Conservation (phyloP, 2,329 filamentous ascomycete species). For the Chaetomiaceae sp. region DNA sequence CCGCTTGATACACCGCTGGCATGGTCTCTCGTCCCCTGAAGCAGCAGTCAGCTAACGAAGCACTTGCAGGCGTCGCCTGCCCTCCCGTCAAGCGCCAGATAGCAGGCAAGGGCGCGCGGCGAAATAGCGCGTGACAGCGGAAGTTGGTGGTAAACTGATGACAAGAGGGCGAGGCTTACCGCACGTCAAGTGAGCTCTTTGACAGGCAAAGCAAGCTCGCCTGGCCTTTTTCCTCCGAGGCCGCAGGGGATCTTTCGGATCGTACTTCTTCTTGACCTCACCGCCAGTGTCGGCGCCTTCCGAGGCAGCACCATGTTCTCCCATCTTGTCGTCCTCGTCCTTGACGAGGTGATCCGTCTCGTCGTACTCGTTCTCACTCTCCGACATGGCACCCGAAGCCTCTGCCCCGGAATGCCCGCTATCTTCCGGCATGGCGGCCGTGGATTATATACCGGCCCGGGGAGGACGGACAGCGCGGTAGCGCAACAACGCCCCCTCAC, state of each 20-base stretch:
- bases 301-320: conserved; percentile 41
- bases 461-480: conserved; percentile 19
- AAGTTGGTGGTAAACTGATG: not conserved
- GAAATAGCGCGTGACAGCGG: not conserved
- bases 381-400: conserved; percentile 56
- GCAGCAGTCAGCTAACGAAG: conserved; percentile 18
- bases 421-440: conserved; percentile 54
- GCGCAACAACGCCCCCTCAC: conserved; percentile 21
- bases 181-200: conserved; percentile 94
- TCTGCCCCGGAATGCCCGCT: conserved; percentile 50
- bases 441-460: conserved; percentile 40
- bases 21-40: conserved; percentile 89
- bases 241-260: conserved; percentile 84
- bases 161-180: conserved; percentile 59
- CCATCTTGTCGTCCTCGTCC: conserved; percentile 51
- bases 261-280: conserved; percentile 62
- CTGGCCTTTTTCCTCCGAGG: conserved; percentile 94
- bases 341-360: conserved; percentile 43
- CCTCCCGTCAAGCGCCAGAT: not conserved
- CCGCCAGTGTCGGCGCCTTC: conserved; percentile 43
- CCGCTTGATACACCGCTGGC: conserved; percentile 88
- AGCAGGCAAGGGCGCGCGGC: not conserved
- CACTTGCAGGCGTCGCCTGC: not conserved
- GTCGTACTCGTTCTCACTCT: conserved; percentile 55
- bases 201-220: conserved; percentile 92